These are phyloP conservation scores for Saccharomycopsis sp. DNA, from an alignment of 805 yeast genomes.

Conservation along the genomic window DNA sequence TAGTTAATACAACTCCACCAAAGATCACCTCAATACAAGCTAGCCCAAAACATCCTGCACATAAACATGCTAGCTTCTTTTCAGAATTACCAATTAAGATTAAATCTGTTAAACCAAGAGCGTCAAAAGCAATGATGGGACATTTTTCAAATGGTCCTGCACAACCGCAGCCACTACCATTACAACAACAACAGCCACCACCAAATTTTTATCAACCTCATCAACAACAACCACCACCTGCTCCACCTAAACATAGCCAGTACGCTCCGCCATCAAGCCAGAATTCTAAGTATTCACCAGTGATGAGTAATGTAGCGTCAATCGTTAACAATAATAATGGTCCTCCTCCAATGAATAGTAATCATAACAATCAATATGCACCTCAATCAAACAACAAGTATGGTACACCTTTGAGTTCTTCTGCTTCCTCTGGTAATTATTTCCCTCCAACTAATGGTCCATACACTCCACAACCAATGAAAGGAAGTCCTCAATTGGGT, in stretches of 20 bases:
- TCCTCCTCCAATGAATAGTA: neutral
- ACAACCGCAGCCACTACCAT: too few relatives aligned
- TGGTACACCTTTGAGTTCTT: neutral
- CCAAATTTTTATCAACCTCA: too few relatives aligned
- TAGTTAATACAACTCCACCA: too few relatives aligned
- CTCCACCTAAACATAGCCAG: neutral
- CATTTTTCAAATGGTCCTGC: too few relatives aligned
- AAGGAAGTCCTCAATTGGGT: neutral
- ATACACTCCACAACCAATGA: neutral
- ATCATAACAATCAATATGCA: neutral
- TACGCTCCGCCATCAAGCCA: neutral
- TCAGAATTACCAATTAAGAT: neutral
- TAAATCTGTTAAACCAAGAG: neutral
- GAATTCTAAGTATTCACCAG: too few relatives aligned
- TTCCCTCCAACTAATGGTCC: neutral
- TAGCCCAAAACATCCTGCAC: neutral
- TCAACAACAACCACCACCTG: neutral
- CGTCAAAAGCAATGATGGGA: neutral
- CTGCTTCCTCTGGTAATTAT: neutral
- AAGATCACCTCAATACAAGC: neutral
- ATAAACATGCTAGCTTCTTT: neutral
- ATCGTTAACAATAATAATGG: neutral
- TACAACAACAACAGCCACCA: too few relatives aligned
- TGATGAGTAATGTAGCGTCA: neutral
- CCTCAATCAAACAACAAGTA: neutral